A percentile compares a stretch with the other conserved stretches of the same genome.
These are phyloP conservation scores for Pythium chondricola DNA, from an alignment of 352 stramenopile genomes.

Conservation along the genomic window DNA sequence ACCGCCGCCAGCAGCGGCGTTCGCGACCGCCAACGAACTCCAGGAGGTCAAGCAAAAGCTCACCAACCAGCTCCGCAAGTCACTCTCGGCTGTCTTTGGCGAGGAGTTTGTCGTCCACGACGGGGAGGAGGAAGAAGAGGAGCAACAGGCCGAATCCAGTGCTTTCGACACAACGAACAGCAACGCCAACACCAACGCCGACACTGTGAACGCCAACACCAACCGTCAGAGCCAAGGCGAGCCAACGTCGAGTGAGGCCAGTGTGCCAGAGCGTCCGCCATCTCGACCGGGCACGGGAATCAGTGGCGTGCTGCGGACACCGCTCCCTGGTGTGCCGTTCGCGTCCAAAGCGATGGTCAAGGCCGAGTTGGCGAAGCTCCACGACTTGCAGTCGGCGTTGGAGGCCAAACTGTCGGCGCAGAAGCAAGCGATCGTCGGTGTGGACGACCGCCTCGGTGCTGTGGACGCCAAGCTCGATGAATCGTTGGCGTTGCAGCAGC, in stretches of 20 bases:
- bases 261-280: conserved; percentile 3
- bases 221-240: neutral
- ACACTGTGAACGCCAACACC: neutral
- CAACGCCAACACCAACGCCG: neutral
- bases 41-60: conserved; percentile 36
- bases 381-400: conserved; percentile 30
- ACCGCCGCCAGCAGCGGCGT: neutral
- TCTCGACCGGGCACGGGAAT: conserved; percentile 14
- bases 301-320: conserved; percentile 17
- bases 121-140: conserved; percentile 15
- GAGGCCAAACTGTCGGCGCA: conserved; percentile 29
- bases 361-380: conserved; percentile 33
- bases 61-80: conserved; percentile 35
- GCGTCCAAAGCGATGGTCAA: conserved; percentile 35
- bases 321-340: conserved; percentile 28
- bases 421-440: conserved; percentile 26
- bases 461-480: conserved; percentile 21
- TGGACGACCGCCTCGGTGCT: conserved; percentile 27
- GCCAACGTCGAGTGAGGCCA: neutral
- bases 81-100: conserved; percentile 36
- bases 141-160: too few relatives aligned
- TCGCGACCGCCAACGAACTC: conserved; percentile 44
- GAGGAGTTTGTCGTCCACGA: conserved; percentile 23
- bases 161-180: too few relatives aligned
- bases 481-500: conserved; percentile 8